Evolutionary conservation across 2,329 filamentous ascomycete species (phyloP), one percentile per base, ranked within the genome.

Genomic region (Coniochaeta hoffmannii): DNA sequence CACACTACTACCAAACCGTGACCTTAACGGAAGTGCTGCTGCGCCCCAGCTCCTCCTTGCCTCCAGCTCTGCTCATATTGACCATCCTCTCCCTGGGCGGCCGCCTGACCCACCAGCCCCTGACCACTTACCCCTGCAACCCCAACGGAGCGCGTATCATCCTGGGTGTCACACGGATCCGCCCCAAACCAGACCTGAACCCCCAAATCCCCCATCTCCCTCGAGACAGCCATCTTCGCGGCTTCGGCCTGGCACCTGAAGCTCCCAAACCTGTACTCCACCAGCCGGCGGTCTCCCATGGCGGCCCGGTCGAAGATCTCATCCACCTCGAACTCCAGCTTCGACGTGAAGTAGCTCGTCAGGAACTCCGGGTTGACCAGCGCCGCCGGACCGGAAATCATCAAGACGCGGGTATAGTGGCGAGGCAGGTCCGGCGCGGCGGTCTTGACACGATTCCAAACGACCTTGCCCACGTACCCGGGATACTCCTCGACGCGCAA

Each of bases 181-280:
- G 35, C n/a, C 26, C 58, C 56, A 36, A 57, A 64, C 57, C 56
- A 59, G 17, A 61, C 62, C 34, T 58, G 52, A 31, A 64, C 56
- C 28, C 38, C 17, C 15, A 58, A 44, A 8, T 44, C 49, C 15
- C 6, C 34, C 32, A 60, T 62, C 59, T 68, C 66, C 34, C 66
- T 54, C 11, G 57, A 53, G 3, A 69, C 51, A 0, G 67, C 63
- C 63, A 68, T 65, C 34, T 67, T 65, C 2, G 74, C 78, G 53
- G 75, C 72, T 66, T 80, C 73, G 0, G 79, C 71, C 70, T 83
- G 80, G 65, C 76, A 79, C 1, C 79, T 73, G 56, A 73, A 83
- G 55, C 78, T 81, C 0, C 77, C 78, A 59, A 83, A 83, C 11
- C 74, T 71, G 60, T 75, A 79, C 68, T 82, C 79, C 14, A 79